Evolutionary conservation across 1,284 basidiomycete genomes (phyloP), one percentile per base, ranked within the genome.

Genomic region (Waitea zeae): DNA sequence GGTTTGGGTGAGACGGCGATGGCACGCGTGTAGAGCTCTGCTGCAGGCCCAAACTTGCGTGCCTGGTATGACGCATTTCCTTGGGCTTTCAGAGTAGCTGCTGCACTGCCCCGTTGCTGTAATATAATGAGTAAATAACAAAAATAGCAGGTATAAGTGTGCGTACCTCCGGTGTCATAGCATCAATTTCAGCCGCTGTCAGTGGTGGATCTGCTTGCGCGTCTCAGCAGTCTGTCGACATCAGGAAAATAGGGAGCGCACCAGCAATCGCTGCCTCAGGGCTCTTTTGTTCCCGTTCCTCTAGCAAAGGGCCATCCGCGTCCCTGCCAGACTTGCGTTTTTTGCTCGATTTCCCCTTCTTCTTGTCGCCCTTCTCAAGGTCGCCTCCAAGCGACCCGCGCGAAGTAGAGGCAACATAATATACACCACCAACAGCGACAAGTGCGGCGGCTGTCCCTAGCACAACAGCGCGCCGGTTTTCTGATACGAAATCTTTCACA

Each of bases 11-110:
- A 69, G 9, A 87, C 66, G 38, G 77, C 71, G 44, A 97, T 95
- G 17, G 95, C 93, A 51, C 82, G 81, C 18, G 88, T 84, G 67
- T 98, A 99, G 47, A 79, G 70, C 29, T 76, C 69, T 34, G 80
- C 77, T 6, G 95, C 95, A 33, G 67, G 64, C 18, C 65, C 54
- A 50, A 81, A 96, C 44, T 81, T 70, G 47, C 79, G 80, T 39
- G 66, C 64, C 44, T 77, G 70, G 64, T 97, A 98, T 15, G 87
- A 76, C 39, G 73, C 65, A 57, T 99, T 99, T 34, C 95, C 95
- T 49, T 75, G 70, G 22, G 76, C 67, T 58, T 99, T 99, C 52
- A 93, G 74, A 9, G 70, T 59, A 9, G 75, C 73, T 5, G 92
- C 92, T 28, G 78, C 60, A 43, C 69, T 65, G 41, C 71, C 62